Base-by-base conservation (phyloP, 768 basidiomycete species). In the Agaricus sinodeliciosus region DNA sequence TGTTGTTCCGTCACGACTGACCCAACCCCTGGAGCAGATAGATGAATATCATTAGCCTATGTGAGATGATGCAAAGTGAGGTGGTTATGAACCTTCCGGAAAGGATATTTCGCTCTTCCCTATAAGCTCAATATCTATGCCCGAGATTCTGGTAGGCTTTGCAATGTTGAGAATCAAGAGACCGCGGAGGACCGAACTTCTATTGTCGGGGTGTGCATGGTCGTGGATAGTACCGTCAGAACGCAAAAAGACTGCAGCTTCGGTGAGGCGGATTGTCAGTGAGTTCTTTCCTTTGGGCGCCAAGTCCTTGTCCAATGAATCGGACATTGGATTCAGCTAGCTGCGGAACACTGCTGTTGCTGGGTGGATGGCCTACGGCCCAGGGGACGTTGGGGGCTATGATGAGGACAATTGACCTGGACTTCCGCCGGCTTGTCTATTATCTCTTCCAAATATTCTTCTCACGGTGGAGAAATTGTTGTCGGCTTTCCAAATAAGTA, bases 61-160 rank as follows among this genome's bases (percentile, higher is more conserved):
- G 7, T 9, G 4, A 6, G 31, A 16, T 37, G 4, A 47, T 42
- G 52, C 53, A 54, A 18, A 49, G 42, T 37, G 37, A 9, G 42
- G 34, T 34, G 28, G 31, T 48, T 11, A 64, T 76, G 48, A 55
- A 93, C 94, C 90, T 77, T 96, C 93, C 2, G 87, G 84, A 86
- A 92, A 96, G 35, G 82, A 78, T 3, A 84, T 87, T 19, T 75
- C 69, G 2, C 84, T 75, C 54, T 74, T 85, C 2, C 89, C 94
- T 42, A 82, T 73, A 18, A 99, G 69, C 64, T 85, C 81, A 36
- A 96, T 73, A 51, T 85, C 85, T 53, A 99, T 94, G 60, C 84
- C 87, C 28, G 87, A 84, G 58, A 99, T 84, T 65, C 84, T 84
- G 49, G 83, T 93, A 0, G 93, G 83, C 64, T 95, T 95, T 27